These are phyloP conservation scores for Ogataea hybrid DNA, from an alignment of 1,139 yeast species.

Conservation along the genomic window DNA sequence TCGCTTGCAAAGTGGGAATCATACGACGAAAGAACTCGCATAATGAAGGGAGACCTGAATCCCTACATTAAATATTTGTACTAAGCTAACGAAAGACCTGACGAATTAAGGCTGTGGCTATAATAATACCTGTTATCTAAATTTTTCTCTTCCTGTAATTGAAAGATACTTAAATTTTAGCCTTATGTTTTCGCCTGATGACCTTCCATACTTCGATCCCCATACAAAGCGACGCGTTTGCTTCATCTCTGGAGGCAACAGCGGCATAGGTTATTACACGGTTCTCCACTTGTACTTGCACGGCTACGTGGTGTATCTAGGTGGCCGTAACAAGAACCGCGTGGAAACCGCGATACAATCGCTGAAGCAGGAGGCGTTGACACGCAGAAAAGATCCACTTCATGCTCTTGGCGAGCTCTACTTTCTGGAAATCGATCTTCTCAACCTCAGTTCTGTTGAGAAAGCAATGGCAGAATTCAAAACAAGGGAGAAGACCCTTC, in stretches of 20 bases:
- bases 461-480: slow-evolving; percentile 51
- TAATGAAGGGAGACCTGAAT: slow-evolving; percentile 60
- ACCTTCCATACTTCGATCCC: slow-evolving; percentile 40
- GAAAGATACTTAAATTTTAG: neutral
- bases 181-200: slow-evolving; percentile 24
- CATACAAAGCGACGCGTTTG: slow-evolving; percentile 52
- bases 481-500: slow-evolving; percentile 49
- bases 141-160: neutral
- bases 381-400: slow-evolving; percentile 29
- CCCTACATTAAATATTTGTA: slow-evolving; percentile 48
- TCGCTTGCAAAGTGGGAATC: slow-evolving; percentile 44
- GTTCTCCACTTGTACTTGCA: slow-evolving; percentile 74
- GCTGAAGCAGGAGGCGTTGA: slow-evolving; percentile 51
- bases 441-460: slow-evolving; percentile 56
- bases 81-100: slow-evolving; percentile 8
- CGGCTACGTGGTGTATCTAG: slow-evolving; percentile 72
- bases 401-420: slow-evolving; percentile 52
- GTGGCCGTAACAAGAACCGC: slow-evolving; percentile 61
- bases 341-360: slow-evolving; percentile 56
- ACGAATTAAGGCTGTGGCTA: neutral
- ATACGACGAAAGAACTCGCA: slow-evolving; percentile 45
- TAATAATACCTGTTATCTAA: neutral
- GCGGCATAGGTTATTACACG: slow-evolving; percentile 79
- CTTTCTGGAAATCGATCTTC: slow-evolving; percentile 60
- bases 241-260: slow-evolving; percentile 75